These are phyloP conservation scores for Otatea glauca DNA, from an alignment of 176 grass and related monocot genomes.

Conservation along the genomic window DNA sequence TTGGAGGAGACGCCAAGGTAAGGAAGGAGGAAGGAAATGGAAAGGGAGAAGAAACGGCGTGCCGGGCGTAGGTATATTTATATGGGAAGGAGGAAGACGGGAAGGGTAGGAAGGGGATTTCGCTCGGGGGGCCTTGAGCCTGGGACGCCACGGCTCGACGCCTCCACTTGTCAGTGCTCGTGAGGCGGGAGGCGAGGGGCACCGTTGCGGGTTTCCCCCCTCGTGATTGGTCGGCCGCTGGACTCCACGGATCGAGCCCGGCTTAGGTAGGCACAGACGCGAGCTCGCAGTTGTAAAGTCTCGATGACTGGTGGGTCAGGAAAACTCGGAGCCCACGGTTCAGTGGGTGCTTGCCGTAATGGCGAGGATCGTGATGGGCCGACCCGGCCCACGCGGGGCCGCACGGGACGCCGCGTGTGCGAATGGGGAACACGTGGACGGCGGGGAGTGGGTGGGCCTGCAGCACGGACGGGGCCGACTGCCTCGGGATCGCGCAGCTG, in stretches of 20 bases:
- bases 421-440: background rate
- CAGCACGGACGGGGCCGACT: background rate
- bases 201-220: background rate
- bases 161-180: background rate
- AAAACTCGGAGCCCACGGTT: background rate
- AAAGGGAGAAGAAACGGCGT: background rate
- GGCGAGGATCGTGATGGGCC: too few species aligned
- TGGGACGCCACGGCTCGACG: slow-evolving; percentile 38
- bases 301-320: background rate
- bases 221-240: background rate
- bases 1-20: slow-evolving; percentile 26
- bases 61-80: slow-evolving; percentile 5
- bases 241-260: background rate
- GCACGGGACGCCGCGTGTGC: background rate
- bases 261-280: background rate
- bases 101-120: slow-evolving; percentile 13
- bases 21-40: background rate
- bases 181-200: background rate
- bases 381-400: too few species aligned
- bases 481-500: background rate
- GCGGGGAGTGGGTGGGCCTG: background rate
- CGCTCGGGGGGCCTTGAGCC: background rate
- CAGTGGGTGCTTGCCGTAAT: background rate
- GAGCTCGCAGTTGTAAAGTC: background rate
- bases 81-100: background rate